A percentile compares a stretch with the other conserved stretches of the same genome.
phyloP scores from a whole-genome alignment of 2,329 filamentous ascomycete species.

The Cordyceps cicadae region DNA sequence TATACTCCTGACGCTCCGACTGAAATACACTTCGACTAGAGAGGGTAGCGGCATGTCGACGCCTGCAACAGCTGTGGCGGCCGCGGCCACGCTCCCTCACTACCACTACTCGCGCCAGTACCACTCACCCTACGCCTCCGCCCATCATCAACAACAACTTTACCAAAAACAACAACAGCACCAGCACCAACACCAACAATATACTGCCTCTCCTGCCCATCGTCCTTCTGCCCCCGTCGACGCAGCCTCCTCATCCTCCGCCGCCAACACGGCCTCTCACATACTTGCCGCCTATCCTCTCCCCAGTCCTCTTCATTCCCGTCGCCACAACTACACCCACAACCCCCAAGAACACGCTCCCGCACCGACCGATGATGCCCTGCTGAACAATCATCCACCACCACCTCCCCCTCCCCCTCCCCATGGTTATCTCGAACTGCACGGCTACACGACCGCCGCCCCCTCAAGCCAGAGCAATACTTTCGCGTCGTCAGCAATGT shows the following conservation, averaged over 20 bases:
- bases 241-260: constrained; percentile 24
- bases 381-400: constrained; percentile 22
- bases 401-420: constrained; percentile 26
- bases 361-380: constrained; percentile 28
- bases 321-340: constrained; percentile 18
- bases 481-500: constrained; percentile 13
- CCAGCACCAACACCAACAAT: neutral
- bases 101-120: constrained; percentile 61
- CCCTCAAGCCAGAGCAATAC: neutral
- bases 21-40: neutral
- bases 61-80: constrained; percentile 62
- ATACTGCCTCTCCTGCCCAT: constrained; percentile 18
- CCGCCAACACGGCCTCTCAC: constrained; percentile 18
- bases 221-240: constrained; percentile 7
- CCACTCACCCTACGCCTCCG: constrained; percentile 43
- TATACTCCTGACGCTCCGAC: neutral
- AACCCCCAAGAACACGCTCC: constrained; percentile 17
- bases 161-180: neutral
- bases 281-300: constrained; percentile 14
- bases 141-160: constrained; percentile 24
- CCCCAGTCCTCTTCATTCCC: constrained; percentile 16
- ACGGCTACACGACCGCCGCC: neutral
- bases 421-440: constrained; percentile 16
- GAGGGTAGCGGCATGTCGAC: constrained; percentile 57
- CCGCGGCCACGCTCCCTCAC: constrained; percentile 62